phyloP scores from a whole-genome alignment of 441 rosid species.

The Corymbia calophylla region DNA sequence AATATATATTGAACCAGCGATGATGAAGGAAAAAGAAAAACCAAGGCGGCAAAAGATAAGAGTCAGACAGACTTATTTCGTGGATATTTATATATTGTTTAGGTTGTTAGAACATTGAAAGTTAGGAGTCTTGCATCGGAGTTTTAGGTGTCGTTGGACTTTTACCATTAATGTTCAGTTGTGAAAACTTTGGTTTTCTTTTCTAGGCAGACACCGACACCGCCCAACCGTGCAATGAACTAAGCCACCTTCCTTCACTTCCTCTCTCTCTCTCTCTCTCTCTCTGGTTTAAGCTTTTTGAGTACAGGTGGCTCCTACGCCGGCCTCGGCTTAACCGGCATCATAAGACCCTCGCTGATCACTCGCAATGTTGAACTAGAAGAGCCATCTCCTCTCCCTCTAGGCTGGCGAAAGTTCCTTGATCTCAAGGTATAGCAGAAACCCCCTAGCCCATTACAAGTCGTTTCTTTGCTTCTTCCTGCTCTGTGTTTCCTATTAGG shows the following conservation, averaged over 20 bases:
- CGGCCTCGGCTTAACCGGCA: background rate
- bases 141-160: background rate
- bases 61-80: background rate
- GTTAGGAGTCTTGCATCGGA: background rate
- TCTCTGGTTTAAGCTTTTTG: background rate
- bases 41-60: background rate
- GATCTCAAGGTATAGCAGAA: background rate
- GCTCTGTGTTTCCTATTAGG: background rate
- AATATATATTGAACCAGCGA: background rate
- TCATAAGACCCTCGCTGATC: background rate
- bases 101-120: background rate
- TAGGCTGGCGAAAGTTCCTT: background rate
- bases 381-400: background rate
- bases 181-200: background rate
- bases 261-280: background rate
- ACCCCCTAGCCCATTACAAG: background rate
- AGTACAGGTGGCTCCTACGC: background rate
- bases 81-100: background rate
- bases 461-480: background rate
- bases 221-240: background rate
- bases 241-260: background rate
- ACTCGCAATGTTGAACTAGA: background rate
- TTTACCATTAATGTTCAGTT: background rate
- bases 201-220: background rate
- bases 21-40: background rate